These are phyloP conservation scores for Amanita thiersii DNA, from an alignment of 768 basidiomycete species.

Conservation along the genomic window DNA sequence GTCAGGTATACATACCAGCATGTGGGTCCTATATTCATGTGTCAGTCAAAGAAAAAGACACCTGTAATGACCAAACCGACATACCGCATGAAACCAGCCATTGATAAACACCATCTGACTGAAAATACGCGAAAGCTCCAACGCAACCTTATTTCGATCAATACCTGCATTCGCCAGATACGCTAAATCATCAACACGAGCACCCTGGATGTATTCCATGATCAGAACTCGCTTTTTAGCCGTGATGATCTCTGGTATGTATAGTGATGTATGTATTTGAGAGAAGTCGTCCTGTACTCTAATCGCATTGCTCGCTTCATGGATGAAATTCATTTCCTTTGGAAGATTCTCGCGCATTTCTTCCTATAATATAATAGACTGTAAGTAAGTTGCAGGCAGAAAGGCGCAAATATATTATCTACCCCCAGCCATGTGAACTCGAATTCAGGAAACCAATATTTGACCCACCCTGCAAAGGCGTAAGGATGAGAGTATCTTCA, in stretches of 20 bases:
- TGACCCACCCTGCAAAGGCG: constrained; percentile 60
- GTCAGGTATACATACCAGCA: constrained; percentile 40
- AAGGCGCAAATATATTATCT: constrained; percentile 17
- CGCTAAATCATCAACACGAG: constrained; percentile 77
- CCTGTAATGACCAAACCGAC: constrained; percentile 17
- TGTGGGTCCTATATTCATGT: constrained; percentile 64
- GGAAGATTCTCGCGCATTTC: constrained; percentile 93
- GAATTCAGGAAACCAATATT: constrained; percentile 91
- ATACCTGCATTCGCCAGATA: constrained; percentile 80
- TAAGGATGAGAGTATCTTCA: neutral
- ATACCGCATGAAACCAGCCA: constrained; percentile 81
- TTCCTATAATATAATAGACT: constrained; percentile 51
- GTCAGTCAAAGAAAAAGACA: constrained; percentile 4
- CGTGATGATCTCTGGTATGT: constrained; percentile 77
- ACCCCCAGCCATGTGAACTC: constrained; percentile 88
- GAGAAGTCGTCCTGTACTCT: constrained; percentile 65
- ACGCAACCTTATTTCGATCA: constrained; percentile 87
- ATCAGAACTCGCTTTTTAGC: constrained; percentile 81
- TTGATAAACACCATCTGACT: constrained; percentile 93
- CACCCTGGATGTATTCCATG: constrained; percentile 93
- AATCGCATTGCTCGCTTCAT: constrained; percentile 84
- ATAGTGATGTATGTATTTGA: constrained; percentile 66
- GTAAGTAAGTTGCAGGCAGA: constrained; percentile 23
- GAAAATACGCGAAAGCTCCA: constrained; percentile 88
- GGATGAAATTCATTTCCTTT: constrained; percentile 90